Evolutionary conservation across 2,329 filamentous ascomycete species (phyloP).

Genomic region (Alternaria rosae): DNA sequence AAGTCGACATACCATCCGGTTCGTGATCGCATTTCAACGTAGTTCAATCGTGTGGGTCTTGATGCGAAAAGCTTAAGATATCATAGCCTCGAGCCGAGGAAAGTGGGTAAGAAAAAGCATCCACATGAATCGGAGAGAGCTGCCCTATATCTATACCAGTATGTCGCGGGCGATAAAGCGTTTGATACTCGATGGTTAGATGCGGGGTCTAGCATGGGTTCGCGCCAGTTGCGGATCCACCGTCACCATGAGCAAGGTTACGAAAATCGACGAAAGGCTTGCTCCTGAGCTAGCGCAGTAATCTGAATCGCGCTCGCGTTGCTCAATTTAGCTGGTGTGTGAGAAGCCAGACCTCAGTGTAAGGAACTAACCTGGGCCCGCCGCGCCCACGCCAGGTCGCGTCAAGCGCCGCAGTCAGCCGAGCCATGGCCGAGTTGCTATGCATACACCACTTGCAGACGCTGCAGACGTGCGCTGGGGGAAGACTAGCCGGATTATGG

Average conservation of each 20-base stretch:
- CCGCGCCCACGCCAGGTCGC: conserved; percentile 22
- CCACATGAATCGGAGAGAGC: conserved; percentile 33
- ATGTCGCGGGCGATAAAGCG: conserved; percentile 32
- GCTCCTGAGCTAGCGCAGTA: conserved; percentile 38
- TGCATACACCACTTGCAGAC: conserved; percentile 28
- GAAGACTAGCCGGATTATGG: conserved; percentile 27
- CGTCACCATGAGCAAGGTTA: conserved; percentile 34
- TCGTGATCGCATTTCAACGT: conserved; percentile 47
- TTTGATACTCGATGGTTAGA: conserved; percentile 32
- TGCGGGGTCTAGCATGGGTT: conserved; percentile 48
- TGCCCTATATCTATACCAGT: conserved; percentile 43
- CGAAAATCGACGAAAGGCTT: conserved; percentile 31
- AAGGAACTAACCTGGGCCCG: conserved; percentile 23
- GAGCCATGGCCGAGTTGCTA: conserved; percentile 39
- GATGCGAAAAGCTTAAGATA: conserved; percentile 16
- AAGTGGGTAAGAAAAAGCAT: conserved; percentile 32
- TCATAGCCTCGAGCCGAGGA: conserved; percentile 29
- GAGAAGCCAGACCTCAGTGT: conserved; percentile 22
- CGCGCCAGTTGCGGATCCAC: conserved; percentile 42
- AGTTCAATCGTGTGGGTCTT: conserved; percentile 24
- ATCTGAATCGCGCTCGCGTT: conserved; percentile 38
- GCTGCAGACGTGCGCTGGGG: conserved; percentile 17
- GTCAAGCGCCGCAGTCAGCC: conserved; percentile 36
- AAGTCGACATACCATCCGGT: conserved; percentile 48
- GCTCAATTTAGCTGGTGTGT: conserved; percentile 41